Evolutionary conservation across 2,329 filamentous ascomycete species (phyloP).

Genomic region (Colletotrichum lini): DNA sequence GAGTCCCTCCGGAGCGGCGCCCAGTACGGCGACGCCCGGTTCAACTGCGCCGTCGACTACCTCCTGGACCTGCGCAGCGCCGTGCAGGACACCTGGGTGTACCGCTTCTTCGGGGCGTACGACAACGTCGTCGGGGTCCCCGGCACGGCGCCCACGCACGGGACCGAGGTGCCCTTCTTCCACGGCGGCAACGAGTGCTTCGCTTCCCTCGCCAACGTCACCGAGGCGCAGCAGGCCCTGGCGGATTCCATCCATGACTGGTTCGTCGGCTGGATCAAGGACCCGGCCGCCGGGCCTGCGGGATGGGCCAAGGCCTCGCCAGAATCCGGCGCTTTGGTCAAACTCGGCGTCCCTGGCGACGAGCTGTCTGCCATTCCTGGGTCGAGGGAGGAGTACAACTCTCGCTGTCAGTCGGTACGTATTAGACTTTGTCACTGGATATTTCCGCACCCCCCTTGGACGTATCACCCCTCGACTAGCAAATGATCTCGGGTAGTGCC

Average conservation of each 20-base stretch:
- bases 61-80: slow-evolving; percentile 56
- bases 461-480: no score
- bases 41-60: slow-evolving; percentile 59
- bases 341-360: slow-evolving; percentile 53
- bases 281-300: slow-evolving; percentile 56
- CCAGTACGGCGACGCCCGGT: slow-evolving; percentile 62
- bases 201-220: slow-evolving; percentile 50
- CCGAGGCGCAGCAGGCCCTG: slow-evolving; percentile 55
- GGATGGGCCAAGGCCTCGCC: slow-evolving; percentile 54
- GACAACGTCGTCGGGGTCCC: slow-evolving; percentile 56
- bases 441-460: no score
- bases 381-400: slow-evolving; percentile 51
- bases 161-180: slow-evolving; percentile 61
- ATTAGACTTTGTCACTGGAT: no score
- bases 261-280: slow-evolving; percentile 62
- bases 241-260: slow-evolving; percentile 59
- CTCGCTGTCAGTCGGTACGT: slow-evolving; percentile 49
- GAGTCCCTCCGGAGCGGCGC: slow-evolving; percentile 58
- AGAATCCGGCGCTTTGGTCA: slow-evolving; percentile 48
- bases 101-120: slow-evolving; percentile 60
- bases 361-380: slow-evolving; percentile 50
- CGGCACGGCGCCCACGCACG: slow-evolving; percentile 54
- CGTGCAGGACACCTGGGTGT: slow-evolving; percentile 57
- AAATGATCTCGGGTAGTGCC: no score
- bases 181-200: slow-evolving; percentile 62